Evolutionary conservation across 768 basidiomycete genomes (phyloP), one percentile per base, ranked within the genome.

Genomic region (Lactarius sanguifluus): DNA sequence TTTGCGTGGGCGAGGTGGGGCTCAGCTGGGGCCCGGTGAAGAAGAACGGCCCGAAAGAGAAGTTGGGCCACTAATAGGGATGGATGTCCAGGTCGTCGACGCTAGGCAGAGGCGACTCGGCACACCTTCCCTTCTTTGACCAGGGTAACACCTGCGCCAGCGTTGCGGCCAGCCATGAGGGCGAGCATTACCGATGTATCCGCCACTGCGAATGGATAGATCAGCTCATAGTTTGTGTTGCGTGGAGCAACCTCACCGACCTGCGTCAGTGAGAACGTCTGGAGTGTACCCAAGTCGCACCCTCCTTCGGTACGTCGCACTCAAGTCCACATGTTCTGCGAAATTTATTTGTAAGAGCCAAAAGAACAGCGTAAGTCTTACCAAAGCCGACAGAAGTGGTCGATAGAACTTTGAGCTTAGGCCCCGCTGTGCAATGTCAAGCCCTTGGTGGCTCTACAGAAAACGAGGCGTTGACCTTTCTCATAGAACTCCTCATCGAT

Each of bases 371-470:
- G 47, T 16, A 25, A 50, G 23, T 69, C 82, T 64, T 65, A 91
- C 92, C 91, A 73, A 89, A 91, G 56, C 93, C 94, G 23, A 95
- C 93, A 20, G 92, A 94, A 87, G 96, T 91, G 0, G 96, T 97
- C 1, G 95, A 96, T 3, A 97, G 84, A n/a, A 92, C 88, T 54
- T 84, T 85, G 10, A 99, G 81, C 58, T 75, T 80, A 0, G 89
- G 79, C 4, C 94, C 94, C 69, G 93, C 93, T 89, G 70, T 34
- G 13, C 50, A 64, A n/a, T 36, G 40, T 5, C 28, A 70, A 18
- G 62, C 62, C 5, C 18, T 25, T 20, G 5, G 41, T 41, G n/a
- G 12, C 32, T 6, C 43, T n/a, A 28, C 12, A n/a, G 3, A 43
- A 7, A 58, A 36, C n/a, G 30, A 41, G 50, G 32, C 13, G 41